Base-by-base conservation (phyloP, 805 yeast genomes). In the Saccharomycopsis lassenensis region DNA sequence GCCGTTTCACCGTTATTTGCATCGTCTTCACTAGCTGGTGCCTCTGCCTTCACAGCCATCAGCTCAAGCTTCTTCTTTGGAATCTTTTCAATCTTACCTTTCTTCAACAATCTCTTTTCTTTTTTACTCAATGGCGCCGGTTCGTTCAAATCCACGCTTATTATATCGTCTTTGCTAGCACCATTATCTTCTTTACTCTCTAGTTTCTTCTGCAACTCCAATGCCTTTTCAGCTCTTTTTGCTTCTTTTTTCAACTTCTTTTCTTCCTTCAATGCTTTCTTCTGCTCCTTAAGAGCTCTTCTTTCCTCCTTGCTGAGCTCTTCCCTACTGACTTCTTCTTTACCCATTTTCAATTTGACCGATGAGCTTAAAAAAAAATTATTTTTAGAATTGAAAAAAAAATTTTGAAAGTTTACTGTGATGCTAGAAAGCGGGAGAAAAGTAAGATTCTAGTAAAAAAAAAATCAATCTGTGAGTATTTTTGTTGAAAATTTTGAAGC, bases 111-210 rank as follows among this genome's bases (percentile, higher is more conserved):
- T 61, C 97, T 79, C 50, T 80, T 79, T 57, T 89, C 95, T 56
- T 91, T 89, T 57, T 84, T 87, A 8, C 95, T 86, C 33, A 87
- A 62, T 1, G 98, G 96, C 10, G 80, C 71, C 4, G 84, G 75
- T 32, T 74, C 80, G 17, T 62, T 59, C 36, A 81, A 59, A 51
- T 80, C 81, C 42, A 81, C 79, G 46, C 74, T 82, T 35, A 81
- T 66, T 51, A 77, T 84, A 26, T 67, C 73, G 56, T 52, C 37
- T 57, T 59, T 59, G 35, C 53, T 50, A 48, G 54, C 54, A 31
- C 54, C 50, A 27, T 48, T 41, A 46, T 48, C 52, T 40, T 51
- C 52, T 31, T 51, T 49, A 48, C 51, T 47, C 56, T 58, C 47
- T 52, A 56, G 51, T 50, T 55, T 24, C 57, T 52, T 39, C 58